Base-by-base conservation (phyloP, 139 green algal species). In the Raphidocelis subcapitata region DNA sequence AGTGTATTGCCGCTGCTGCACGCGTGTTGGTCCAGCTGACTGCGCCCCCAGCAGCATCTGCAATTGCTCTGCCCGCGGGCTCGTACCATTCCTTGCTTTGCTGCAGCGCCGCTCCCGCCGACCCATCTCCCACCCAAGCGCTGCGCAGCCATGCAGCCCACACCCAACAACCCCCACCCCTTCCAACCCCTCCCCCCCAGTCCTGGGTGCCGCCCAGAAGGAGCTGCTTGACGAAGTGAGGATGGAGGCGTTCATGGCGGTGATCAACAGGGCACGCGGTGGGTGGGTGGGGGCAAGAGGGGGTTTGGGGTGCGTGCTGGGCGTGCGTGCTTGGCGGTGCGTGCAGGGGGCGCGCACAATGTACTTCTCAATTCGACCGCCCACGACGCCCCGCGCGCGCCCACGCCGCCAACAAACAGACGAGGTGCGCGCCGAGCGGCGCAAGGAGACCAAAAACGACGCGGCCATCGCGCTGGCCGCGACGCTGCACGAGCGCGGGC, bases 391-490 rank as follows among this genome's bases (percentile, higher is more conserved):
- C 12, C 26, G 15, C 16, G 15, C 31, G 10, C 49, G 32, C 47
- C 21, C 66, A 62, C 66, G 41, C 14, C 32, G 5, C 29, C 4
- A 26, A 41, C 49, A 2, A 77, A 65, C 81, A 96, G 92, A 96
- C 29, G 80, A 94, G 41, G 75, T 97, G 36, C 75, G 86, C 15
- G 88, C 90, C 72, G 88, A 93, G 62, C 87, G 93, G 32, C 84
- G 80, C 31, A 97, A 97, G 78, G 82, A 84, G 47, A 91, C 88
- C 32, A 97, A 97, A 77, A 81, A 96, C 64, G 92, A 97, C 80
- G 88, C 87, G 31, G 81, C 87, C 0, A 73, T 92, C 5, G 81
- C 85, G 14, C 78, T 97, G 41, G 88, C 91, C 18, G 79, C 67
- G 20, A 36, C 85, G 3, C 56, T 97, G 35, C 83, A 96, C 61